These are phyloP conservation scores for Astraeus odoratus DNA, from an alignment of 768 basidiomycete genomes.

Conservation along the genomic window DNA sequence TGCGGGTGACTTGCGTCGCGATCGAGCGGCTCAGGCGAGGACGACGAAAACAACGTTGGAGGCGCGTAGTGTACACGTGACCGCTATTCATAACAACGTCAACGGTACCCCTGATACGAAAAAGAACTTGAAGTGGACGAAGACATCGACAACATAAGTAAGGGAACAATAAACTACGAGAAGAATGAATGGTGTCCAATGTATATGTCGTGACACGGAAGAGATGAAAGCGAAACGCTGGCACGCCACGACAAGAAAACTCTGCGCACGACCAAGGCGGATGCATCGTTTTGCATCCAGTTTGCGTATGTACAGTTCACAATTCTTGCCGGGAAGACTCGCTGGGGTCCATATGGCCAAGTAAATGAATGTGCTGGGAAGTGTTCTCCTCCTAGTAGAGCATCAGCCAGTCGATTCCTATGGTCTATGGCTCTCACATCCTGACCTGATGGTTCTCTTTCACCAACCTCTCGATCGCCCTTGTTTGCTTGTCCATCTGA, in stretches of 20 bases:
- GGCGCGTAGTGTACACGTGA: conserved; percentile 28
- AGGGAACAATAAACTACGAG: too few species aligned
- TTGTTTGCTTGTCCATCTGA: conserved; percentile 43
- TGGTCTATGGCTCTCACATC: neutral
- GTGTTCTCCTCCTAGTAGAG: conserved; percentile 12
- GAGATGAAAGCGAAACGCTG: too few species aligned
- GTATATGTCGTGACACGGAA: too few species aligned
- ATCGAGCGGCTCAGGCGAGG: conserved; percentile 11
- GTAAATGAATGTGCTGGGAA: too few species aligned
- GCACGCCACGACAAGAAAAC: too few species aligned
- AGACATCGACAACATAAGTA: too few species aligned
- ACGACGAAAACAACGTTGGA: conserved; percentile 14
- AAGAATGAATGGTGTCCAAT: too few species aligned
- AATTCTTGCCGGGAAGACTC: too few species aligned
- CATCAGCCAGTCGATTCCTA: conserved; percentile 1
- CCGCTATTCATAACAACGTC: conserved; percentile 1
- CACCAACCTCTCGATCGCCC: conserved; percentile 34
- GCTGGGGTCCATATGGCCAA: too few species aligned
- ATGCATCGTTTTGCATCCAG: too few species aligned
- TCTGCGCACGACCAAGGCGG: too few species aligned
- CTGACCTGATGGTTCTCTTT: conserved; percentile 45
- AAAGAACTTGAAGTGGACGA: neutral
- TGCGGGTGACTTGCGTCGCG: conserved; percentile 2
- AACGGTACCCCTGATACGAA: neutral
- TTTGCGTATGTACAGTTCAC: too few species aligned